phyloP scores from a whole-genome alignment of 2,329 filamentous ascomycete species.

The Geosmithia morbida region DNA sequence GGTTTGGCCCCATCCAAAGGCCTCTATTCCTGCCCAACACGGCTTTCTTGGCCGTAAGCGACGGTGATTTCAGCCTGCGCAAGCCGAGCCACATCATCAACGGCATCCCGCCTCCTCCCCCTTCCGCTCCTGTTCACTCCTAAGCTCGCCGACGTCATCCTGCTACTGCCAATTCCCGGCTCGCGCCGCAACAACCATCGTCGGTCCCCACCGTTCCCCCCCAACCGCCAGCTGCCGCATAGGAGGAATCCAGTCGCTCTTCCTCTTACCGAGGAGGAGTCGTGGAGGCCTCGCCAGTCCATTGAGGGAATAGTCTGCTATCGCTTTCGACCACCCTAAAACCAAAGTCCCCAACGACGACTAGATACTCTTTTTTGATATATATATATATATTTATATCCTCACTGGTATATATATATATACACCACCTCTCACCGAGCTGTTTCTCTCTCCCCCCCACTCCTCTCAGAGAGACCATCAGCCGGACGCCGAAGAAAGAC shows the following conservation, averaged over 20 bases:
- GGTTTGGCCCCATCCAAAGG: slow-evolving; percentile 46
- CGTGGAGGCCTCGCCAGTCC: slow-evolving; percentile 93
- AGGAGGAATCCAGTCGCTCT: slow-evolving; percentile 96
- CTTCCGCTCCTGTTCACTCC: slow-evolving; percentile 22
- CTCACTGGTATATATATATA: slow-evolving; percentile 4
- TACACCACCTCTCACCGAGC: slow-evolving; percentile 1
- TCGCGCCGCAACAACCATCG: slow-evolving; percentile 23
- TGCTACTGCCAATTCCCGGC: slow-evolving; percentile 34
- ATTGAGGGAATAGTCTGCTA: slow-evolving; percentile 83
- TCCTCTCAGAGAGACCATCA: neutral
- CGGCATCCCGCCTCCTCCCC: slow-evolving; percentile 42
- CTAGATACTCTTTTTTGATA: neutral
- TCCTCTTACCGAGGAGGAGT: slow-evolving; percentile 99
- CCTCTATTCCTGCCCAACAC: slow-evolving; percentile 32
- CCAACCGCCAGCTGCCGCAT: slow-evolving; percentile 94
- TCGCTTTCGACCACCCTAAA: slow-evolving; percentile 93
- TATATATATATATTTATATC: neutral
- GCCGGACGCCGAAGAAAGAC: slow-evolving; percentile 5
- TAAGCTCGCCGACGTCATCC: slow-evolving; percentile 29
- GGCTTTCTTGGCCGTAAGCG: slow-evolving; percentile 50
- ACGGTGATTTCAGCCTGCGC: slow-evolving; percentile 56
- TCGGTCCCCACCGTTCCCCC: slow-evolving; percentile 39
- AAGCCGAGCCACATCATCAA: slow-evolving; percentile 54
- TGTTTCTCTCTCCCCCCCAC: slow-evolving; percentile 1
- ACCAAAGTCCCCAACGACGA: slow-evolving; percentile 16